Percentiles rank a stretch among this genome's conserved stretches.
Evolutionary conservation across 768 basidiomycete species (phyloP).

Genomic region (Dentipellis sp.): DNA sequence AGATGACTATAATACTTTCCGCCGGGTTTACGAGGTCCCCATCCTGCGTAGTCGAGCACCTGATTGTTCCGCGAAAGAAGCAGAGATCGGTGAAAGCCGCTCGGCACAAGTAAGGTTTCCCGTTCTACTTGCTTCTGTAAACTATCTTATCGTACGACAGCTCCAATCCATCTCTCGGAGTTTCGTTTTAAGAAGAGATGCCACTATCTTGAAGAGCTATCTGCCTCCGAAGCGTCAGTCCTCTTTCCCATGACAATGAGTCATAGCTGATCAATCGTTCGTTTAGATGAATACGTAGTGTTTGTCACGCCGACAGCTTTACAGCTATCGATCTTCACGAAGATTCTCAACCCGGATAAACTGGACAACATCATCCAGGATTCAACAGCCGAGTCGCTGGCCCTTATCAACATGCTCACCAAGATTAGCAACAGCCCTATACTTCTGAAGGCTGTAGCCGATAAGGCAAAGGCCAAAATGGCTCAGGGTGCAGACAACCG

Average conservation of each 20-base stretch:
- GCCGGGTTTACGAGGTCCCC: slow-evolving; percentile 75
- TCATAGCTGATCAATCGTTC: neutral
- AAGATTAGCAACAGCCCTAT: slow-evolving; percentile 94
- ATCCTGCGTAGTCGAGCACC: slow-evolving; percentile 83
- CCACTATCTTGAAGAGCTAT: slow-evolving; percentile 70
- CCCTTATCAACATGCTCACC: slow-evolving; percentile 69
- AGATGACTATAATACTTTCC: slow-evolving; percentile 75
- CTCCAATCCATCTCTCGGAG: slow-evolving; percentile 66
- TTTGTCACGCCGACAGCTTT: slow-evolving; percentile 84
- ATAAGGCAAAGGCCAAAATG: slow-evolving; percentile 41
- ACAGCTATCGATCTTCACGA: slow-evolving; percentile 71
- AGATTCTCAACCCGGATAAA: slow-evolving; percentile 63
- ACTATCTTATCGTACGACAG: slow-evolving; percentile 27
- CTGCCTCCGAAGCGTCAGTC: slow-evolving; percentile 84
- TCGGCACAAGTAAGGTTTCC: slow-evolving; percentile 51
- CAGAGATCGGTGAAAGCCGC: slow-evolving; percentile 70
- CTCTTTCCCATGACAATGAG: neutral
- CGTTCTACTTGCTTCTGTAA: neutral
- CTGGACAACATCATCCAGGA: slow-evolving; percentile 61
- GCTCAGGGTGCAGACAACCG: slow-evolving; percentile 23
- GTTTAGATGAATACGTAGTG: slow-evolving; percentile 95
- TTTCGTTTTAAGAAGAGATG: slow-evolving; percentile 88
- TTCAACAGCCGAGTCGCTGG: slow-evolving; percentile 69
- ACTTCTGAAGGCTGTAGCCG: slow-evolving; percentile 70
- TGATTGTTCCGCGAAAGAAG: slow-evolving; percentile 59